A percentile compares a stretch with the other conserved stretches of the same genome.
Conservation (phyloP, 2,329 filamentous ascomycete species). For the Colletotrichum coccodes region DNA sequence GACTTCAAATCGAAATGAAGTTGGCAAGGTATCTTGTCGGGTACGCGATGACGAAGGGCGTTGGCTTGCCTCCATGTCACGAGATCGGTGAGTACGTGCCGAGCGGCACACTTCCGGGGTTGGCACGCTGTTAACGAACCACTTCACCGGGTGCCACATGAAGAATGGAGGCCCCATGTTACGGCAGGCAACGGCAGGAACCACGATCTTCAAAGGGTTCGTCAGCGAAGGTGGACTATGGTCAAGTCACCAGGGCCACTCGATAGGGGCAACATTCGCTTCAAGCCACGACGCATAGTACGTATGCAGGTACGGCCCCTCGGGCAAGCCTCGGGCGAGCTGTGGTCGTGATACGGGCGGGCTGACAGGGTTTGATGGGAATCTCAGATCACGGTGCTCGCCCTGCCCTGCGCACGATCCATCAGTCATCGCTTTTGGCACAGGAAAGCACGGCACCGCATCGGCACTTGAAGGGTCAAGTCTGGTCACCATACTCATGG, state of each 20-base stretch:
- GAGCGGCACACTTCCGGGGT: neutral
- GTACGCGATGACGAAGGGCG: neutral
- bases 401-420: constrained; percentile 12
- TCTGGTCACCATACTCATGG: constrained; percentile 13
- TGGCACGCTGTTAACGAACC: neutral
- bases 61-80: neutral
- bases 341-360: neutral
- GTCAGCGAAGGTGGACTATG: neutral
- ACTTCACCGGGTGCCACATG: neutral
- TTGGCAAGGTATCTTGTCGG: too few relatives aligned
- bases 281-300: neutral
- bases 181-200: neutral
- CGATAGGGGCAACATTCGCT: neutral
- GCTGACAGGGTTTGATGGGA: neutral
- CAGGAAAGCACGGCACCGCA: neutral
- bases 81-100: neutral
- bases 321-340: neutral
- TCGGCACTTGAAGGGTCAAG: constrained; percentile 16
- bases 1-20: neutral
- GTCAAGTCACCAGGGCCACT: neutral
- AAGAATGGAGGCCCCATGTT: neutral
- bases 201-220: neutral
- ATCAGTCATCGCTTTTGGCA: neutral
- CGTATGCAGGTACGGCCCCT: neutral
- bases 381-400: constrained; percentile 11